A percentile compares a stretch with the other conserved stretches of the same genome.
Conservation (phyloP, 495 filamentous ascomycete species). For the Trichoderma gamsii region DNA sequence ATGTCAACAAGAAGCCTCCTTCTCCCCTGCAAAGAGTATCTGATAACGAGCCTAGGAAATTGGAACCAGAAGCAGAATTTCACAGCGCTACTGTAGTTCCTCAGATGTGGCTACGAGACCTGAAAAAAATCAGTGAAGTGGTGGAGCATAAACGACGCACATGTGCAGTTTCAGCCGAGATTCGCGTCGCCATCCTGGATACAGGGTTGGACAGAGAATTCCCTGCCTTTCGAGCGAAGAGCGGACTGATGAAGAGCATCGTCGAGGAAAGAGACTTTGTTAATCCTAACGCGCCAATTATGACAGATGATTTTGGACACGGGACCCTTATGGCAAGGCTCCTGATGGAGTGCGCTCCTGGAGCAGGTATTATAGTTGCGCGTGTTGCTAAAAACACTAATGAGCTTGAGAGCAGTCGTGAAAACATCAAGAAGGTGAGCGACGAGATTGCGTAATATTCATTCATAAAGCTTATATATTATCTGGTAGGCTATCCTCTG, state of each 20-base stretch:
- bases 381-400: not conserved
- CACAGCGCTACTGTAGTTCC: too few species aligned
- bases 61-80: too few species aligned
- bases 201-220: not conserved
- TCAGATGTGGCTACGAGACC: too few species aligned
- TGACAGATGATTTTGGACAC: not conserved
- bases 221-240: too few species aligned
- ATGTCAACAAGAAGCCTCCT: not conserved
- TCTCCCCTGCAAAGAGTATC: not conserved
- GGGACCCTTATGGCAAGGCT: not conserved
- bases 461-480: not conserved
- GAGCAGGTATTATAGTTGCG: not conserved
- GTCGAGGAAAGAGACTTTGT: not conserved
- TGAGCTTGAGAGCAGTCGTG: not conserved
- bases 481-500: conserved; percentile 22
- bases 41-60: too few species aligned
- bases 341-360: not conserved
- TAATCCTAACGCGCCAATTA: not conserved
- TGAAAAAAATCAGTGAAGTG: too few species aligned
- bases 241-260: too few species aligned
- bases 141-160: not conserved
- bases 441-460: not conserved
- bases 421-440: not conserved
- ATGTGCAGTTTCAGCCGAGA: not conserved
- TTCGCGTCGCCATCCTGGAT: not conserved